Conservation (phyloP, 202 grass and related monocot species). For the Setaria viridis region DNA sequence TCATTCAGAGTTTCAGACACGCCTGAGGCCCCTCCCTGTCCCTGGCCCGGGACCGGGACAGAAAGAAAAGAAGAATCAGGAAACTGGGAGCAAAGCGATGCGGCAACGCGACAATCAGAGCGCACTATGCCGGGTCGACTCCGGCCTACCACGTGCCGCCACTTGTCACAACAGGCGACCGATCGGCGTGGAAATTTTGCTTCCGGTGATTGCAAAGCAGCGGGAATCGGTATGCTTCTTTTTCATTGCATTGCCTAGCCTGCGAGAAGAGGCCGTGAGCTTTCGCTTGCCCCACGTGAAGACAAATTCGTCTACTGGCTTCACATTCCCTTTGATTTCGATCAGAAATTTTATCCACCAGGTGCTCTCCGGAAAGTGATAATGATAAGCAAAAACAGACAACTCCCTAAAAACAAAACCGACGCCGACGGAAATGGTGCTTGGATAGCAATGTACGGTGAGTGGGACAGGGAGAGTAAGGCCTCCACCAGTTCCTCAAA, state of each 20-base stretch:
- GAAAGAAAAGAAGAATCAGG: not conserved
- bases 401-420: not conserved
- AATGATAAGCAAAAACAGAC: not conserved
- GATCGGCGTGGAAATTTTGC: not conserved
- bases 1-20: not conserved
- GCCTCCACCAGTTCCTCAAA: not conserved
- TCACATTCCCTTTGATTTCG: not conserved
- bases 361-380: not conserved
- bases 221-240: not conserved
- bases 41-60: not conserved
- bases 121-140: not conserved
- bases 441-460: too few relatives aligned
- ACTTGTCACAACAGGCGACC: not conserved
- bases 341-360: not conserved
- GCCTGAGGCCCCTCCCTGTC: not conserved
- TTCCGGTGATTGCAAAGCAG: not conserved
- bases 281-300: conserved; percentile 3
- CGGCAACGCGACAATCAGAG: not conserved
- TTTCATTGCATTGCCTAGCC: not conserved
- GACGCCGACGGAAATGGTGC: not conserved
- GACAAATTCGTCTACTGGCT: not conserved
- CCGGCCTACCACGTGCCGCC: not conserved
- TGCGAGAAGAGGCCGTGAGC: not conserved
- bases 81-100: not conserved
- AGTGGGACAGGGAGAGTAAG: not conserved